Conservation (phyloP, 345 rosid species). For the Rhodamnia rubescens region DNA sequence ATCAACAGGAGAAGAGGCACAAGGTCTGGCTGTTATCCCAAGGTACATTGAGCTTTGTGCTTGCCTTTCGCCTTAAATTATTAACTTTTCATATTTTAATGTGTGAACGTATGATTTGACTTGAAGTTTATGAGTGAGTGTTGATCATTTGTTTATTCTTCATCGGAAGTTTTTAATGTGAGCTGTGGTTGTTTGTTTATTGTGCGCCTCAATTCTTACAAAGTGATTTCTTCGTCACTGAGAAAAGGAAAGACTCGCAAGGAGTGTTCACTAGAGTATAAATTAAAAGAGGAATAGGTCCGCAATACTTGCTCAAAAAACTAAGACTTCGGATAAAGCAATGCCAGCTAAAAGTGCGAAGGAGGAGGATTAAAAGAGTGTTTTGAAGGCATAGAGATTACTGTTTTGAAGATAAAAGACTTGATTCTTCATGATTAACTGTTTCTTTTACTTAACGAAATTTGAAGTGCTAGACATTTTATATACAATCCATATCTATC, state of each 20-base stretch:
- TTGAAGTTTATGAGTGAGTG: background rate
- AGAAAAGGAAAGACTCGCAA: background rate
- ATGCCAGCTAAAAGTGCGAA: background rate
- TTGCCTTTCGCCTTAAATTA: background rate
- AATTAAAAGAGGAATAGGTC: background rate
- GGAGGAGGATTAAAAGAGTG: background rate
- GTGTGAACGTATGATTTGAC: background rate
- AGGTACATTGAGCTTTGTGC: conserved; percentile 19
- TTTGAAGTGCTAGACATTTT: background rate
- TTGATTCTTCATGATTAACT: background rate
- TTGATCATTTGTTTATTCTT: background rate
- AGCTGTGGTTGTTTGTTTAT: background rate
- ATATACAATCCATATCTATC: background rate
- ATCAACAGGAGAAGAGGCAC: conserved; percentile 47
- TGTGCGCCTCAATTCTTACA: background rate
- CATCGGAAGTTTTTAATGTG: background rate
- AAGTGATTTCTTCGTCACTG: background rate
- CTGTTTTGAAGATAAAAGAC: background rate
- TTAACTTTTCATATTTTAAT: background rate
- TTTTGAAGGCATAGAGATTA: background rate
- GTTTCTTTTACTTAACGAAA: background rate
- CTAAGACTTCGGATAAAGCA: background rate
- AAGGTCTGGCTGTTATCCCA: conserved; percentile 62
- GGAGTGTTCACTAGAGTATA: background rate
- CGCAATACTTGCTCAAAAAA: background rate